Evolutionary conservation across 352 stramenopile species (phyloP).

Genomic region (Pythium sp.): DNA sequence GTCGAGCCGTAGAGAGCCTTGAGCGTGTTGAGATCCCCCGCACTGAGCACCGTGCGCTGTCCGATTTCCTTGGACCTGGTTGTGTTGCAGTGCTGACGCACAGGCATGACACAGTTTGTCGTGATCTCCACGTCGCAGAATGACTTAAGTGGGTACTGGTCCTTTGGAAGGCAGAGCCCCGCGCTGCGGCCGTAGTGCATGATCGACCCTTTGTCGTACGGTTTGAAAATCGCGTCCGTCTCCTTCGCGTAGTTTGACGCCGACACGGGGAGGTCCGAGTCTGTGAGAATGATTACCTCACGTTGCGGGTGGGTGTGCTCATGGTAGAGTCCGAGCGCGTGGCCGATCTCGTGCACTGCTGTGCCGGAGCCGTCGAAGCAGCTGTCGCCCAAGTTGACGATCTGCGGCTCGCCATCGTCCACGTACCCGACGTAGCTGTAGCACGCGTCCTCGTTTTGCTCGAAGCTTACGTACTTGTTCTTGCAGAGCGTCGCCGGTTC

Average conservation of each 20-base stretch:
- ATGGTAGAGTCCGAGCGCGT: conserved; percentile 64
- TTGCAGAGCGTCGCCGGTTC: conserved; percentile 50
- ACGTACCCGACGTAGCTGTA: conserved; percentile 77
- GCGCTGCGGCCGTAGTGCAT: conserved; percentile 74
- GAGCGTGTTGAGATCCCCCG: conserved; percentile 62
- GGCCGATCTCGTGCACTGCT: conserved; percentile 63
- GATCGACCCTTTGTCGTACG: conserved; percentile 70
- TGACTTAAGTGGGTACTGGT: conserved; percentile 51
- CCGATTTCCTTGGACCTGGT: conserved; percentile 61
- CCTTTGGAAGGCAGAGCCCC: conserved; percentile 69
- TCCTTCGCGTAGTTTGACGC: conserved; percentile 71
- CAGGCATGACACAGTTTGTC: conserved; percentile 66
- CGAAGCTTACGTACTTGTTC: conserved; percentile 70
- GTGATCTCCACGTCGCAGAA: conserved; percentile 69
- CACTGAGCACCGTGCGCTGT: conserved; percentile 47
- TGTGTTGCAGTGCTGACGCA: conserved; percentile 68
- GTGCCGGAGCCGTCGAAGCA: conserved; percentile 58
- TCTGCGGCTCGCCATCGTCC: conserved; percentile 56
- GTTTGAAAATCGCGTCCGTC: conserved; percentile 50
- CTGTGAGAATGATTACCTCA: conserved; percentile 68
- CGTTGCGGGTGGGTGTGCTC: conserved; percentile 68
- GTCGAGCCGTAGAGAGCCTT: conserved; percentile 55
- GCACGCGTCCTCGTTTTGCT: conserved; percentile 65
- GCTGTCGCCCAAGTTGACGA: conserved; percentile 65
- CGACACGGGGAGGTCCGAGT: conserved; percentile 55